These are phyloP conservation scores for Zanthoxylum bungeanum DNA, from an alignment of 345 rosid genomes.

Conservation along the genomic window DNA sequence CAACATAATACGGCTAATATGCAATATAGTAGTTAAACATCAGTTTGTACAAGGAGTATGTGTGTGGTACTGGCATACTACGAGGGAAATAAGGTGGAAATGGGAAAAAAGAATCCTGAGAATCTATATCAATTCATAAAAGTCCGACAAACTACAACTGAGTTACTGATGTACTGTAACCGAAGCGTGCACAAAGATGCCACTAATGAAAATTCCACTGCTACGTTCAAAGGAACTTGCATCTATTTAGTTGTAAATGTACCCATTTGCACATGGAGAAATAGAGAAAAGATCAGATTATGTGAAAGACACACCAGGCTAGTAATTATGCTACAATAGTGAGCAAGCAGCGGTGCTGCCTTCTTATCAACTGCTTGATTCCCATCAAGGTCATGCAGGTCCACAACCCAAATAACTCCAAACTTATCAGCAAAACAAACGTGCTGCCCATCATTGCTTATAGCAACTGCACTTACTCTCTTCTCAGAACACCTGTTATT, in stretches of 20 bases:
- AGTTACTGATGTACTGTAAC: neutral
- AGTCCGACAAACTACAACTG: neutral
- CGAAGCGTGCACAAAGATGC: neutral
- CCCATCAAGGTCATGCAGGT: conserved; percentile 41
- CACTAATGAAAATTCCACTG: neutral
- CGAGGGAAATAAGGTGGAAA: neutral
- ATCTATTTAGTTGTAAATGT: neutral
- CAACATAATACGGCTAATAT: too few relatives aligned
- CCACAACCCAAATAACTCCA: conserved; percentile 92
- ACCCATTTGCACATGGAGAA: neutral
- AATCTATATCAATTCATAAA: neutral
- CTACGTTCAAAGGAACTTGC: neutral
- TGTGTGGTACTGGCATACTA: neutral
- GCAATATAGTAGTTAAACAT: neutral
- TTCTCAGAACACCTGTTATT: conserved; percentile 71
- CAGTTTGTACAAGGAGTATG: neutral
- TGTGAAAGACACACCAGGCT: conserved; percentile 48
- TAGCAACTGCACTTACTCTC: conserved; percentile 82
- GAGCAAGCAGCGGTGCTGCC: conserved; percentile 73
- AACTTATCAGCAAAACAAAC: conserved; percentile 94
- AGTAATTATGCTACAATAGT: conserved; percentile 95
- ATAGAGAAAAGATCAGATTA: neutral
- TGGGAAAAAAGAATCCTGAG: neutral
- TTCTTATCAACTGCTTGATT: conserved; percentile 42
- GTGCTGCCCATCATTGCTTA: conserved; percentile 58